These are phyloP conservation scores for Turritis glabra DNA, from an alignment of 345 rosid species.

Conservation along the genomic window DNA sequence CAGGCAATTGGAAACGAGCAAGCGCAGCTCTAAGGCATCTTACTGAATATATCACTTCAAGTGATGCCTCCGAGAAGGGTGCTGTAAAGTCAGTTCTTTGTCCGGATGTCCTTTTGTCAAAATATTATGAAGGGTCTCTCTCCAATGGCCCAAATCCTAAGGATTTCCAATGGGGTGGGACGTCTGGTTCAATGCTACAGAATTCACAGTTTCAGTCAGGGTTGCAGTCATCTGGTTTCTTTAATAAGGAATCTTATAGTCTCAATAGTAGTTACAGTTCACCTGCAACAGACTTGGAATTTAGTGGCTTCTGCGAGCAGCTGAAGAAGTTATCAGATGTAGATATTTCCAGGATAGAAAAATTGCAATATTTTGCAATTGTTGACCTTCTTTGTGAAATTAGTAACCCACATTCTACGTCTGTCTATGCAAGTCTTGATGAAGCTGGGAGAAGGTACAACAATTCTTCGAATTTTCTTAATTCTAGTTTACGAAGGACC, in stretches of 20 bases:
- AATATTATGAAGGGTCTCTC: conserved; percentile 67
- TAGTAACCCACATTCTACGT: conserved; percentile 58
- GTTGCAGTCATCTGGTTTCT: conserved; percentile 33
- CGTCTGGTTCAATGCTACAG: conserved; percentile 44
- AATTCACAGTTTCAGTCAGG: conserved; percentile 52
- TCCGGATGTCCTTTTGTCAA: conserved; percentile 66
- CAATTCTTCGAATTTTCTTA: not conserved
- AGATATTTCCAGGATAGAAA: conserved; percentile 50
- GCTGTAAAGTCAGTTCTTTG: conserved; percentile 40
- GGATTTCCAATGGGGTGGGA: conserved; percentile 66
- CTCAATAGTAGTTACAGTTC: conserved; percentile 42
- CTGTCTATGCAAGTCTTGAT: conserved; percentile 81
- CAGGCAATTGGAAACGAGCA: conserved; percentile 94
- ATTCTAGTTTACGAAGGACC: not conserved
- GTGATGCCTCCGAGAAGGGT: conserved; percentile 42
- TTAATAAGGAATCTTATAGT: conserved; percentile 41
- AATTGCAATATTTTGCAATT: conserved; percentile 67
- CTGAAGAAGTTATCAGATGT: conserved; percentile 54
- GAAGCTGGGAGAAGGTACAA: conserved; percentile 81
- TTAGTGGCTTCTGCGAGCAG: conserved; percentile 53
- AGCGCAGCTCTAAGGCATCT: conserved; percentile 73
- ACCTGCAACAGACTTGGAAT: conserved; percentile 53
- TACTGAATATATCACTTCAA: conserved; percentile 53
- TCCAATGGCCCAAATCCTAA: conserved; percentile 48
- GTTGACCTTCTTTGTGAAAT: conserved; percentile 74